Percentiles rank a stretch among this genome's conserved stretches.
Evolutionary conservation across 371 early-diverging fungal genomes (phyloP).

Genomic region (Funneliformis caledonium): DNA sequence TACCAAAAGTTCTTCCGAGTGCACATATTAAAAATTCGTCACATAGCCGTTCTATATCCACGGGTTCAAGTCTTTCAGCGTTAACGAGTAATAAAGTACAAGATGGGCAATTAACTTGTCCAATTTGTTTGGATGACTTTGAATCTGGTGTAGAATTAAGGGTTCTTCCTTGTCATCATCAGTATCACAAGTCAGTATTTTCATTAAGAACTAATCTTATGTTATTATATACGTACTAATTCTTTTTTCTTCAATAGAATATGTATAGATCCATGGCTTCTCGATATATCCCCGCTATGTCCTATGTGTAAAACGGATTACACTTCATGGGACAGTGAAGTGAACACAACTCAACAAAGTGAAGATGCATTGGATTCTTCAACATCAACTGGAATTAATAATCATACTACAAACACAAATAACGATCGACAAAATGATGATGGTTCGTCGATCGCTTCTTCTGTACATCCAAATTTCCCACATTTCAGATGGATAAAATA

Average conservation of each 20-base stretch:
- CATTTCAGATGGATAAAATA: conserved; percentile 39
- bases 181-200: conserved; percentile 34
- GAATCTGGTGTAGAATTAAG: conserved; percentile 37
- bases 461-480: conserved; percentile 5
- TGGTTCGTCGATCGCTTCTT: background rate
- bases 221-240: background rate
- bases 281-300: conserved; percentile 34
- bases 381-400: background rate
- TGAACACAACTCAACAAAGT: background rate
- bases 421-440: background rate
- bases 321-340: conserved; percentile 31
- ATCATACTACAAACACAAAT: background rate
- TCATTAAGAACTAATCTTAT: background rate
- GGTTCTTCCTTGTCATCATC: conserved; percentile 34
- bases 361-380: background rate
- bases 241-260: background rate
- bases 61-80: background rate
- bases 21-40: background rate
- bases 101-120: conserved; percentile 36
- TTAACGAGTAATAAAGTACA: conserved; percentile 15
- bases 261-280: conserved; percentile 39
- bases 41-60: conserved; percentile 9
- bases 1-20: background rate
- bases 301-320: conserved; percentile 40
- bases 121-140: conserved; percentile 40